Percentiles rank a stretch among this genome's conserved stretches.
Evolutionary conservation across 23 red algal genomes (phyloP).

Genomic region (Agarophyton chilense): DNA sequence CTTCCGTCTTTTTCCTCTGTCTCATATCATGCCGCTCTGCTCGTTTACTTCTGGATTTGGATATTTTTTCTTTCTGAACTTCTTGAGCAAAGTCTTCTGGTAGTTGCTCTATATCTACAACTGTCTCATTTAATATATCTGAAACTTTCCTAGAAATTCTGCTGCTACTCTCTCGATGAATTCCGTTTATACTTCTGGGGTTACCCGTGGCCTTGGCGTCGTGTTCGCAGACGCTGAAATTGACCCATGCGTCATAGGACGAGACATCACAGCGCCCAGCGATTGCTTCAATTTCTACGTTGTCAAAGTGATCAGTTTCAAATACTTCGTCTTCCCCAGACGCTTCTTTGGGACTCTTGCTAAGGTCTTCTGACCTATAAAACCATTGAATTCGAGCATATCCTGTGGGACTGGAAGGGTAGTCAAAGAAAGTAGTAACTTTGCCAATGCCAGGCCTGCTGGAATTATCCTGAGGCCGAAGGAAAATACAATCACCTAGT

Average conservation of each 20-base stretch:
- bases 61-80: no score
- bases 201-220: neutral
- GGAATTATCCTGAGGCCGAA: conserved; percentile 57
- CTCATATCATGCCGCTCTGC: neutral
- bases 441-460: conserved; percentile 41
- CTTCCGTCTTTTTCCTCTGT: neutral
- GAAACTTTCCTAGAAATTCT: neutral
- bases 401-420: neutral
- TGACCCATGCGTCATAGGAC: conserved; percentile 53
- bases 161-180: neutral
- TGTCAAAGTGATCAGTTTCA: conserved; percentile 75
- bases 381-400: conserved; percentile 70
- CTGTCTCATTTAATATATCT: neutral
- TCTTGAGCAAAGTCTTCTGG: neutral
- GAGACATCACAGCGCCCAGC: conserved; percentile 60
- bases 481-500: conserved; percentile 42
- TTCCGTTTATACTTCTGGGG: neutral
- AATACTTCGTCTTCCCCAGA: conserved; percentile 77
- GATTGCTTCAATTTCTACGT: conserved; percentile 67
- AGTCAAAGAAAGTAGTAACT: conserved; percentile 37
- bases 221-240: neutral
- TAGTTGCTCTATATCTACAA: conserved; percentile 20
- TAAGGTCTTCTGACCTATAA: conserved; percentile 72
- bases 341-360: conserved; percentile 7
- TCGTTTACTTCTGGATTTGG: neutral